Percentiles rank a stretch among this genome's conserved stretches.
These are phyloP conservation scores for Cyberlindnera petersonii DNA, from an alignment of 805 yeast genomes.

Conservation along the genomic window DNA sequence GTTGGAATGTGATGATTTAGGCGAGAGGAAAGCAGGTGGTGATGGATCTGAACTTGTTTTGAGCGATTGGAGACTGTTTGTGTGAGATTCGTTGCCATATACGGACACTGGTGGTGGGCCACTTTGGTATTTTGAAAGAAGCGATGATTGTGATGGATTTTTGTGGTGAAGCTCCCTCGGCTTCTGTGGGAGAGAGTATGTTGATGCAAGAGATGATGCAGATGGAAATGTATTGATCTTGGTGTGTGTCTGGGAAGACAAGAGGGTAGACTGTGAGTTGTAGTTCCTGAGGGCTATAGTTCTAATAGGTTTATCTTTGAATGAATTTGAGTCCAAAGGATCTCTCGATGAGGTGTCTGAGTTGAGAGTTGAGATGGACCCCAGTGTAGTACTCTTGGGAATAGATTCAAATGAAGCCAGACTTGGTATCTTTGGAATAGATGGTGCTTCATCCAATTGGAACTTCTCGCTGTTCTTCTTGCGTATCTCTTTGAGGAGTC, in stretches of 20 bases:
- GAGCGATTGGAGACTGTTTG: background rate
- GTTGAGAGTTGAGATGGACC: slow-evolving; percentile 8
- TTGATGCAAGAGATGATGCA: slow-evolving; percentile 2
- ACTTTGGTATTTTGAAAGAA: slow-evolving; percentile 5
- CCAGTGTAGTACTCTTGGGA: slow-evolving; percentile 9
- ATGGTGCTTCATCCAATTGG: slow-evolving; percentile 6
- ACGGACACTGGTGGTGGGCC: background rate
- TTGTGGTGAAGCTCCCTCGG: slow-evolving; percentile 7
- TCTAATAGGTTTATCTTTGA: slow-evolving; percentile 4
- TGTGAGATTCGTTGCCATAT: background rate
- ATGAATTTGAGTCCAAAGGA: slow-evolving; percentile 2
- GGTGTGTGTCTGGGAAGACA: background rate
- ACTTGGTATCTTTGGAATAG: slow-evolving; percentile 6
- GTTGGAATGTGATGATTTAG: slow-evolving; percentile 1
- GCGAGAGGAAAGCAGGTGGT: background rate
- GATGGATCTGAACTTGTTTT: background rate
- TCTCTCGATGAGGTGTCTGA: slow-evolving; percentile 5
- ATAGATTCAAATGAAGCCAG: slow-evolving; percentile 3
- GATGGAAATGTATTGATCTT: slow-evolving; percentile 1
- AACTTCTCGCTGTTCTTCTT: slow-evolving; percentile 6
- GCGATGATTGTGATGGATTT: slow-evolving; percentile 7
- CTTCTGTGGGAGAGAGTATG: background rate
- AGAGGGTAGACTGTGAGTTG: background rate
- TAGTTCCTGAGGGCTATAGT: slow-evolving; percentile 1
- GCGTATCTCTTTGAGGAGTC: slow-evolving; percentile 9